Base-by-base conservation (phyloP, 495 filamentous ascomycete genomes). In the Penicillium egyptiacum region DNA sequence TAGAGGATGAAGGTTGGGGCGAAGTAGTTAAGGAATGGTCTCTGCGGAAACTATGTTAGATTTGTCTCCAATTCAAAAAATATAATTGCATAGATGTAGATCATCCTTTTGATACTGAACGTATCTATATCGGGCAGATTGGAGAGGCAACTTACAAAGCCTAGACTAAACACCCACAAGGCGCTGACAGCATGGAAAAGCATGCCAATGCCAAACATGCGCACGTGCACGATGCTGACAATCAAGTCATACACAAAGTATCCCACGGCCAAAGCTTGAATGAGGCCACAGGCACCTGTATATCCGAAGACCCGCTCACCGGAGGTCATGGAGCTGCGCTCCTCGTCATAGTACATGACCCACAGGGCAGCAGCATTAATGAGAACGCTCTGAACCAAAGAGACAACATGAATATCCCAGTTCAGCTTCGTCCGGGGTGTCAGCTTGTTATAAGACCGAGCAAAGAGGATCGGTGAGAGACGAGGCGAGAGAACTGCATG, bases 381-480 rank as follows among this genome's bases (percentile, higher is more conserved):
- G n/a, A 92, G 73, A 16, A 81, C 75, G 64, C 85, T 87, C 77
- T 99, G 94, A 17, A 90, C 76, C n/a, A 99, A 75, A 14, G 90
- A 96, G 22, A 98, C 95, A 63, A 97, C 88, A 69, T 97, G 94
- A 26, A 96, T 88, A 72, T 99, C 88, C 94, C 94, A 99, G 81
- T 93, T 98, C 59, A 93, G 75, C 70, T 81, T 85, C 47, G 88
- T 93, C 30, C 86, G 81, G 10, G 71, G 72, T 48, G 80, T 80
- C 54, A 96, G 76, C 30, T 78, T 75, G 12, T 80, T 73, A 74
- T 98, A 98, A 61, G 79, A 79, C 31, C 69, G 63, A n/a, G 92
- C 86, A 66, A 92, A 89, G 54, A 93, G 66, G 50, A 73, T 63
- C 43, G 71, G 71, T 47, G 91, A 96, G 47, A 98, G 54, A 30